These are phyloP conservation scores for Lepidium campestre DNA, from an alignment of 441 rosid species.

Conservation along the genomic window DNA sequence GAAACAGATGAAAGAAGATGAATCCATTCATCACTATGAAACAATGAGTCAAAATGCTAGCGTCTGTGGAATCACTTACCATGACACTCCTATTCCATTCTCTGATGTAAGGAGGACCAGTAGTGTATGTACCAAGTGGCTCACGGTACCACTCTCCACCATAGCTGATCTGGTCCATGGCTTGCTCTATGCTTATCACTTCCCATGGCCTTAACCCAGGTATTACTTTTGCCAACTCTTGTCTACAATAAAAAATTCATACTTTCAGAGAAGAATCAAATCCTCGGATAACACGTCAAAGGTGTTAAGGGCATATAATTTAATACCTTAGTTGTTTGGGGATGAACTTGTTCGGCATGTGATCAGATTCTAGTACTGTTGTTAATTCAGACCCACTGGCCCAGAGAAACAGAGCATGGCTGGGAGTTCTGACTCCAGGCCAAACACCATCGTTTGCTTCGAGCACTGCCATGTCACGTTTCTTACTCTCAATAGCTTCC, in stretches of 20 bases:
- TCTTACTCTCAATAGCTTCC: conserved; percentile 82
- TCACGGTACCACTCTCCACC: conserved; percentile 87
- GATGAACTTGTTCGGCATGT: conserved; percentile 92
- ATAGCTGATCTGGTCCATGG: conserved; percentile 82
- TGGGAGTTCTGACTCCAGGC: conserved; percentile 88
- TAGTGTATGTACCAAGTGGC: conserved; percentile 66
- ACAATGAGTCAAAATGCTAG: background rate
- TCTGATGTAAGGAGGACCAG: conserved; percentile 78
- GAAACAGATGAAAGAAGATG: background rate
- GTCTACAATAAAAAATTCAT: conserved; percentile 30
- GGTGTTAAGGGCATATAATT: background rate
- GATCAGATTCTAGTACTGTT: conserved; percentile 61
- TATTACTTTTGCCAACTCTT: conserved; percentile 51
- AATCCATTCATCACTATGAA: background rate
- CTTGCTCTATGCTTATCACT: conserved; percentile 85
- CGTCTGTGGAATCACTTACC: conserved; percentile 29
- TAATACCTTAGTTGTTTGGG: conserved; percentile 75
- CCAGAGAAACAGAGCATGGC: conserved; percentile 91
- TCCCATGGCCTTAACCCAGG: conserved; percentile 97
- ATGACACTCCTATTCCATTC: conserved; percentile 56
- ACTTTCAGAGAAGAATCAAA: background rate
- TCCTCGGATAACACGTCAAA: background rate
- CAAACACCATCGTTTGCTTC: conserved; percentile 83
- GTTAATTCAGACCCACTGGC: conserved; percentile 89
- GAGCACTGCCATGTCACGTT: conserved; percentile 78